These are phyloP conservation scores for Verticillium klebahnii DNA, from an alignment of 2,329 filamentous ascomycete genomes.

Conservation along the genomic window DNA sequence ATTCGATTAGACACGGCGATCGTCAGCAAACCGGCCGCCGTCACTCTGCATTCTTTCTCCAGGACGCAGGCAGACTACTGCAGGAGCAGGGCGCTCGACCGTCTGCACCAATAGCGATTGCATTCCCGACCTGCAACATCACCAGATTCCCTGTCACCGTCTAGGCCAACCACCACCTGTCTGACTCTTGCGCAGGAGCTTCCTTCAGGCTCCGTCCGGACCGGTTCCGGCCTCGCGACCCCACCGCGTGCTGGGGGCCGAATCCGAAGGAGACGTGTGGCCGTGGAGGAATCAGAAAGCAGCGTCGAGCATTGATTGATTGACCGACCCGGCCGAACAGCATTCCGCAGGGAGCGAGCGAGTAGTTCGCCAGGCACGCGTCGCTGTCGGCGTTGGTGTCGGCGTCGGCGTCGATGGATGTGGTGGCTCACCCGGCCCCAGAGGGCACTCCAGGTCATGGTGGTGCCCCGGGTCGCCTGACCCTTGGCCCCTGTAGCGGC, in stretches of 20 bases:
- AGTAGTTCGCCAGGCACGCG: not conserved
- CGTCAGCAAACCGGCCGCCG: not conserved
- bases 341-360: constrained; percentile 3
- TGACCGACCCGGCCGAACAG: constrained; percentile 7
- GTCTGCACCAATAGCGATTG: constrained; percentile 11
- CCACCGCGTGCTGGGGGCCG: not conserved
- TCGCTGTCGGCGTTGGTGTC: not conserved
- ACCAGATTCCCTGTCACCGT: constrained; percentile 6
- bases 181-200: not conserved
- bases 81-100: constrained; percentile 5
- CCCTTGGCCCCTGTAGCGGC: not conserved
- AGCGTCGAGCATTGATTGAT: constrained; percentile 2
- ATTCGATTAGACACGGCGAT: not conserved
- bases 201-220: not conserved
- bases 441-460: not conserved
- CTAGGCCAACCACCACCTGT: constrained; percentile 3
- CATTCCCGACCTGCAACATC: constrained; percentile 7
- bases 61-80: constrained; percentile 1
- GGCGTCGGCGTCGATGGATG: not conserved
- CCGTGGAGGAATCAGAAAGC: not conserved
- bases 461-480: not conserved
- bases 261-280: not conserved
- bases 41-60: not conserved
- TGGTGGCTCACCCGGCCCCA: not conserved
- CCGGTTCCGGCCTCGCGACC: not conserved